Base-by-base conservation (phyloP, 1,284 basidiomycete genomes). In the Apiotrichum domesticum region DNA sequence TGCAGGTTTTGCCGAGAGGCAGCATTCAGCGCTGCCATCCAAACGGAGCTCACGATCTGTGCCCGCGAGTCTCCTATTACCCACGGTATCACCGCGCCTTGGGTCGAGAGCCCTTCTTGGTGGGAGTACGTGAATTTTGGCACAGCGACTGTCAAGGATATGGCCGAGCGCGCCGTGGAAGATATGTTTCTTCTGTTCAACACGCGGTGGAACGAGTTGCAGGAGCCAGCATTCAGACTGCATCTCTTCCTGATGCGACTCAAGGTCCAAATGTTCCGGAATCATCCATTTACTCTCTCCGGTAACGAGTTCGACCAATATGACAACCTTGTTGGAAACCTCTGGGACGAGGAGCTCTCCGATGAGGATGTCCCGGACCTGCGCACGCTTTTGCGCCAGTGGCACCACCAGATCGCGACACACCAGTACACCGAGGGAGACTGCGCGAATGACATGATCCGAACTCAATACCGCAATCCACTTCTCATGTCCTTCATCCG, bases 151-250 rank as follows among this genome's bases (percentile, higher is more conserved):
- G 62, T 58, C 3, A 35, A 42, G 6, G 11, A 14, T 9, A 48
- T 52, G 45, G 66, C 63, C 3, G 15, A 43, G 9, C 40, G 46
- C 1, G 63, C 63, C 2, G 51, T 69, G 9, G 68, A 71, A 32
- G 61, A 63, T 40, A 41, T 58, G 51, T 71, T 63, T 58, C 49
- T 69, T 21, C 15, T 40, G 8, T 51, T 57, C n/a, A 63, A 71
- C 42, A 66, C 64, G 3, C 55, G 60, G 8, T 68, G 60, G 60
- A 35, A 29, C n/a, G 63, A 68, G 42, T 43, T 65, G 4, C 15
- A 41, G 5, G 39, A 8, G n/a, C 50, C 46, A 14, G 62, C 64
- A 10, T 9, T 55, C 15, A 29, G 51, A 3, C 44, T 69, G 10
- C 69, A 71, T 43, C 35, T 14, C 6, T 4, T 47, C 0, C 32